Conservation (phyloP, 441 rosid species). For the Gossypium schwendimanii region DNA sequence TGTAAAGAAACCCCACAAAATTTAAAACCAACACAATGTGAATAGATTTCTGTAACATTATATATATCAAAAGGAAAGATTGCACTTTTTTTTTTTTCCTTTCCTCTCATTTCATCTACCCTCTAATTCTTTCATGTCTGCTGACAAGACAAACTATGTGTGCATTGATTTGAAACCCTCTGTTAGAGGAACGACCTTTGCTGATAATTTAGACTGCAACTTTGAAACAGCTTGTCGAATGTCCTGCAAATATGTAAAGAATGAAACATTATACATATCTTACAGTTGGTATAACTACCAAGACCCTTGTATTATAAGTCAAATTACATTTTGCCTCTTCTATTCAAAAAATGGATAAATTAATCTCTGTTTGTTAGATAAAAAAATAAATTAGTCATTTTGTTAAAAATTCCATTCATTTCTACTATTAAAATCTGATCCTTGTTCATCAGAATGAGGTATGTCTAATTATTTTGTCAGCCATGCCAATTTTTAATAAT, state of each 20-base stretch:
- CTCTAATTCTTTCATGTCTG: not conserved
- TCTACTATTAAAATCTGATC: no score
- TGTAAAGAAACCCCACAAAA: not conserved
- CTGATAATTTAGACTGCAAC: constrained; percentile 74
- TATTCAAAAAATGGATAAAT: no score
- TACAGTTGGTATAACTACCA: not conserved
- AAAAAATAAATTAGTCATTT: no score
- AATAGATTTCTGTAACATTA: not conserved
- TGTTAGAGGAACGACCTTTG: constrained; percentile 74
- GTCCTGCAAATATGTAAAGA: constrained; percentile 42
- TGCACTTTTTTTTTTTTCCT: constrained; percentile 1
- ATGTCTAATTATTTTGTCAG: no score
- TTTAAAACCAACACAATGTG: not conserved
- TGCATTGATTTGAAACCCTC: constrained; percentile 79
- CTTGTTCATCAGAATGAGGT: no score
- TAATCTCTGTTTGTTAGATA: no score
- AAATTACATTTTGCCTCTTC: no score
- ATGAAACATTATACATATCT: not conserved
- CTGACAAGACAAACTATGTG: constrained; percentile 21
- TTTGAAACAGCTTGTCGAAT: constrained; percentile 62
- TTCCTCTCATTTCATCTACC: not conserved
- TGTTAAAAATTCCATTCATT: no score
- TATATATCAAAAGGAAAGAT: constrained; percentile 8
- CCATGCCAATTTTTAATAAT: no score
- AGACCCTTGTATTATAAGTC: no score